Evolutionary conservation across 805 yeast genomes (phyloP).

Genomic region (Sugiyamaella smithiae): DNA sequence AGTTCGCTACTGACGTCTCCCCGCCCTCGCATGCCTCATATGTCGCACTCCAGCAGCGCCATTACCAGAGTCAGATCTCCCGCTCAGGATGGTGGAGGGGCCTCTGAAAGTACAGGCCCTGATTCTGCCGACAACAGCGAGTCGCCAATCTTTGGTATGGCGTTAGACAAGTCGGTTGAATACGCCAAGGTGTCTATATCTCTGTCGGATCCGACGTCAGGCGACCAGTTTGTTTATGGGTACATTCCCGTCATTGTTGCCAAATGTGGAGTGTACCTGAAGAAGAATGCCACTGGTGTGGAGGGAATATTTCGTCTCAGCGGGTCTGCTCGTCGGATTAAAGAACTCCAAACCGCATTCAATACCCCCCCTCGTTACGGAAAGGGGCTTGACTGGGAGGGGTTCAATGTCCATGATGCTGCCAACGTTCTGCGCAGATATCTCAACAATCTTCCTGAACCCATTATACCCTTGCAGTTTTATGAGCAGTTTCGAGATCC

Average conservation of each 20-base stretch:
- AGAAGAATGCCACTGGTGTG: constrained; percentile 63
- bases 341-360: constrained; percentile 78
- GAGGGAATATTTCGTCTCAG: constrained; percentile 94
- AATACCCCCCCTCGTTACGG: constrained; percentile 90
- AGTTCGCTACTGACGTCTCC: constrained; percentile 1
- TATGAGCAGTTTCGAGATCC: constrained; percentile 82
- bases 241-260: constrained; percentile 93
- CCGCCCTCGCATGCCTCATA: constrained; percentile 36
- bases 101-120: background rate
- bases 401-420: constrained; percentile 94
- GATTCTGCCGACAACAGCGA: constrained; percentile 12
- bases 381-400: constrained; percentile 83
- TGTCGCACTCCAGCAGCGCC: constrained; percentile 37
- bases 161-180: constrained; percentile 64
- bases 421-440: constrained; percentile 85
- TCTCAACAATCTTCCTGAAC: constrained; percentile 86
- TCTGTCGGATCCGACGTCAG: constrained; percentile 48
- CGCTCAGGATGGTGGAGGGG: background rate
- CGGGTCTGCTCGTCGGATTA: constrained; percentile 84
- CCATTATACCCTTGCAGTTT: constrained; percentile 73
- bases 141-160: constrained; percentile 69
- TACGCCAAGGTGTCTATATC: constrained; percentile 77
- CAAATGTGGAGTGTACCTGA: constrained; percentile 84
- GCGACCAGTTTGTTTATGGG: constrained; percentile 75
- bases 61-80: constrained; percentile 13